Percentiles rank a stretch among this genome's conserved stretches.
phyloP scores from a whole-genome alignment of 2,329 filamentous ascomycete genomes.

The Colletotrichum echinochloae region DNA sequence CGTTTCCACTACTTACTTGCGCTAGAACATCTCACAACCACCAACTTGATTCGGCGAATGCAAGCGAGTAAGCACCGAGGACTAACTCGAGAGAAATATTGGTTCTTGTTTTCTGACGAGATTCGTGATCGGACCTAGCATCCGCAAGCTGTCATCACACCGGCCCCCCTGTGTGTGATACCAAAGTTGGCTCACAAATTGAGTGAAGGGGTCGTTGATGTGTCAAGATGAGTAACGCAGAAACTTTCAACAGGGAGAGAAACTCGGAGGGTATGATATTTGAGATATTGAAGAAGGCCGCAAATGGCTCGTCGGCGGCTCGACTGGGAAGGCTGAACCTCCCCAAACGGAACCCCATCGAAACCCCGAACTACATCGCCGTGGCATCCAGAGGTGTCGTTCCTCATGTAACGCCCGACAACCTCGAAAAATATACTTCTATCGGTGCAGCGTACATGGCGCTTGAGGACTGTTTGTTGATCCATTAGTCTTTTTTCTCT shows the following conservation, averaged over 20 bases:
- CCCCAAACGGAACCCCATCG: conserved; percentile 71
- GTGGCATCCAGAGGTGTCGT: conserved; percentile 85
- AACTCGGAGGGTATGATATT: conserved; percentile 54
- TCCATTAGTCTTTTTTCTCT: conserved; percentile 27
- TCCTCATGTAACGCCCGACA: conserved; percentile 91
- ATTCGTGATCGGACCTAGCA: neutral
- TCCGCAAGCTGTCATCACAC: neutral
- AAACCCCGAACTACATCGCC: conserved; percentile 86
- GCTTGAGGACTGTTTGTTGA: conserved; percentile 87
- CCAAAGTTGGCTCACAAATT: conserved; percentile 17
- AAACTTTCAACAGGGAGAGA: conserved; percentile 32
- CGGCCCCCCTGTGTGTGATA: neutral
- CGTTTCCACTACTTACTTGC: conserved; percentile 17
- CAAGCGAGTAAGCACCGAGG: neutral
- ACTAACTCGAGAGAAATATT: neutral
- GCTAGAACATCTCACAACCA: conserved; percentile 32
- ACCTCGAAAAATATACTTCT: conserved; percentile 72
- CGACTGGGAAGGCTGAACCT: conserved; percentile 77
- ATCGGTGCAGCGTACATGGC: conserved; percentile 82
- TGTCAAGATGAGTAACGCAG: conserved; percentile 43
- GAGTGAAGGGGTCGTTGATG: neutral
- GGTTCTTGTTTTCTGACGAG: no score
- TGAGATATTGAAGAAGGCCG: conserved; percentile 58
- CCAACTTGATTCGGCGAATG: conserved; percentile 4
- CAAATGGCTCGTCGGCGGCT: conserved; percentile 59